Conservation (phyloP, 164 flowering plant species). For the Magnolia changhungtana region DNA sequence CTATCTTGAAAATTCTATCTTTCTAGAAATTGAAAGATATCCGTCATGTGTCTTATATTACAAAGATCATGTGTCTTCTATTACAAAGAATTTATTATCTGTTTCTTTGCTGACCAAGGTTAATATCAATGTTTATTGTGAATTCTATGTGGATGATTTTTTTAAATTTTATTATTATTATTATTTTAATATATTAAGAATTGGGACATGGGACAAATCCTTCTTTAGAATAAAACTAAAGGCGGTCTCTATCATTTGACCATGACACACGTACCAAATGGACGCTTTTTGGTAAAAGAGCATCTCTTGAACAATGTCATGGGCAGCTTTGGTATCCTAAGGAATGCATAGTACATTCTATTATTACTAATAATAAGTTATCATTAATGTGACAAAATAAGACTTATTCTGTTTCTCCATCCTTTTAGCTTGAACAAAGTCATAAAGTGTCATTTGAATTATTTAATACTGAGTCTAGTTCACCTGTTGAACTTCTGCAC, state of each 20-base stretch:
- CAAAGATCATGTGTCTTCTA: no score
- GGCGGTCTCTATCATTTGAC: background rate
- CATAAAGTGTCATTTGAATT: background rate
- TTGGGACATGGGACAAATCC: background rate
- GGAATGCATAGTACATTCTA: background rate
- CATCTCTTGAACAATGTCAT: background rate
- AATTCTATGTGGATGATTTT: background rate
- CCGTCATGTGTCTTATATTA: no score
- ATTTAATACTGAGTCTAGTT: background rate
- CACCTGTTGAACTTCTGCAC: background rate
- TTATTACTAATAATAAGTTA: background rate
- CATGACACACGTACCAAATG: background rate
- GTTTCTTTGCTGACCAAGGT: background rate
- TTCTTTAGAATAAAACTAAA: background rate
- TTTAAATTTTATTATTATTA: background rate
- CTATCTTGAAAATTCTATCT: background rate
- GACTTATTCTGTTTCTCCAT: background rate
- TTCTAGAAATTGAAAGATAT: background rate
- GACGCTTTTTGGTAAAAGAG: background rate
- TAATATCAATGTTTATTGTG: background rate
- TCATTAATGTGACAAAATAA: background rate
- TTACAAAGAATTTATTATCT: background rate
- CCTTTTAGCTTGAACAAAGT: background rate
- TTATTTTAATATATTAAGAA: background rate
- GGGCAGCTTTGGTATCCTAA: background rate